These are phyloP conservation scores for Suillus plorans DNA, from an alignment of 768 basidiomycete species.

Conservation along the genomic window DNA sequence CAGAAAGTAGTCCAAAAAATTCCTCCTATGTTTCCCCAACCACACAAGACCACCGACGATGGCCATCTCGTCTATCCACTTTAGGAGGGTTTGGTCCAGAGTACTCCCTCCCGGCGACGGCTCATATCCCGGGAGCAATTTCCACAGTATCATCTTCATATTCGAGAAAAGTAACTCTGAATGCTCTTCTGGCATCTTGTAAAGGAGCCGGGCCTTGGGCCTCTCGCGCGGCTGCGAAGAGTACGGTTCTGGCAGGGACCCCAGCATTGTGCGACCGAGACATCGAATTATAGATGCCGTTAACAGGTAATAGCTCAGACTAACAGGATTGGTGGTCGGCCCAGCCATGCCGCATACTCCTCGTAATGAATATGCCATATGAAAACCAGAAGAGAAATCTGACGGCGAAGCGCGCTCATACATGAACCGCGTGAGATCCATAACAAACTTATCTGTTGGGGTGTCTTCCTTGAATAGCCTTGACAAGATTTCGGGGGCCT, in stretches of 20 bases:
- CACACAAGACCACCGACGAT: constrained; percentile 7
- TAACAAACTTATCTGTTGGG: not conserved
- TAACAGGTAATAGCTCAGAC: not conserved
- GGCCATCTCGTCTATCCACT: constrained; percentile 7
- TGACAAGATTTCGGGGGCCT: not conserved
- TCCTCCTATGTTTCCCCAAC: constrained; percentile 10
- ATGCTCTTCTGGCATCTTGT: constrained; percentile 7
- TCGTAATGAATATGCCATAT: not conserved
- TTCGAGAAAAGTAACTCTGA: not conserved
- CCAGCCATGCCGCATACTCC: not conserved
- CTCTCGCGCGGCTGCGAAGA: not conserved
- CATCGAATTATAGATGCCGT: not conserved
- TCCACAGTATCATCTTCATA: constrained; percentile 4
- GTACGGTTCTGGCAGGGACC: constrained; percentile 1
- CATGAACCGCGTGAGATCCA: constrained; percentile 32
- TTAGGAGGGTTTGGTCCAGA: not conserved
- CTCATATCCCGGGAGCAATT: not conserved
- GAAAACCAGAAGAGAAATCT: not conserved
- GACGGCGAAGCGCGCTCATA: constrained; percentile 18
- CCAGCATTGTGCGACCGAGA: not conserved
- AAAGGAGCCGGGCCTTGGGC: constrained; percentile 6
- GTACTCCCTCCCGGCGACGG: constrained; percentile 5
- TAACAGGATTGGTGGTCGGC: not conserved
- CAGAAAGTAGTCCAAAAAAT: constrained; percentile 2
- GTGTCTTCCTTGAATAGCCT: not conserved